Conservation (phyloP, 306 rosid genomes). For the Neltuma alba region DNA sequence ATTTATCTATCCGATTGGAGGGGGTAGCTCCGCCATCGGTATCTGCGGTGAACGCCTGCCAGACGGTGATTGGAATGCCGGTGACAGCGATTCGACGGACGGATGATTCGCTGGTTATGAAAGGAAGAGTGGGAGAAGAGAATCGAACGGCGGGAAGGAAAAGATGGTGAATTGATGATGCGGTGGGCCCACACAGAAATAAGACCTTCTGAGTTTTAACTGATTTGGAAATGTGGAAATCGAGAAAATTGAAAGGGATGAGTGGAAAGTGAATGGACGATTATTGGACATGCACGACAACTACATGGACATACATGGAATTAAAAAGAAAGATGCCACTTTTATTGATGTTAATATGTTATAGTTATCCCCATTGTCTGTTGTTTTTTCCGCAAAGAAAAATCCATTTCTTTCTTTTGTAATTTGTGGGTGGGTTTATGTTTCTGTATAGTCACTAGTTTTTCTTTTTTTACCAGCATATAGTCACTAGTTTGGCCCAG, state of each 20-base stretch:
- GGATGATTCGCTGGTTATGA: not conserved
- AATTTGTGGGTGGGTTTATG: too few species aligned
- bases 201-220: not conserved
- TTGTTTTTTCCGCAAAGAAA: too few species aligned
- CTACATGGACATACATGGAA: not conserved
- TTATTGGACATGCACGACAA: not conserved
- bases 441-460: too few species aligned
- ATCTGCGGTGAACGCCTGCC: constrained; percentile 32
- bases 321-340: not conserved
- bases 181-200: not conserved
- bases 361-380: not conserved
- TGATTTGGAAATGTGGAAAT: not conserved
- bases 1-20: constrained; percentile 46
- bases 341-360: not conserved
- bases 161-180: not conserved
- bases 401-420: too few species aligned
- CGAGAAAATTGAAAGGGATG: not conserved
- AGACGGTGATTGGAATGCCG: constrained; percentile 62
- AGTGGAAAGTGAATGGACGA: not conserved
- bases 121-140: not conserved
- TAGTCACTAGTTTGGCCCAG: too few species aligned
- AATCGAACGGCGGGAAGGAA: not conserved
- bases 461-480: too few species aligned
- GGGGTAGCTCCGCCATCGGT: not conserved
- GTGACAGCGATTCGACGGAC: constrained; percentile 30